These are phyloP conservation scores for Parafenestella ontariensis DNA, from an alignment of 2,329 filamentous ascomycete genomes.

Conservation along the genomic window DNA sequence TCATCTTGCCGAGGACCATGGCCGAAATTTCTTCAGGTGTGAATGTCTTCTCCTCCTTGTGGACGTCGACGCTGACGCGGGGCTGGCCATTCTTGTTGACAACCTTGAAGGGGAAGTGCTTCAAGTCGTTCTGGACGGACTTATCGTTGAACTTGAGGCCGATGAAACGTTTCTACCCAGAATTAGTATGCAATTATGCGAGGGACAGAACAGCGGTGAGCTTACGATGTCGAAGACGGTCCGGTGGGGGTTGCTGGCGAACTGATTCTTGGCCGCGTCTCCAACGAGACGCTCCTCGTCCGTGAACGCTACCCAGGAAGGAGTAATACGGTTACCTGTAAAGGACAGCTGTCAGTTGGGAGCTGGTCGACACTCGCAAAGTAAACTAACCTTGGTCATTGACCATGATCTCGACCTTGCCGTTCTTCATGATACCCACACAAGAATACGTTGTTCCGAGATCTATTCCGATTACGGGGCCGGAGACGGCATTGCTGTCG, in stretches of 20 bases:
- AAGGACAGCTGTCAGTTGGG: constrained; percentile 33
- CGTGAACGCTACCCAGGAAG: constrained; percentile 92
- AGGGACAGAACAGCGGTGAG: background rate
- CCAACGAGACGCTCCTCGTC: constrained; percentile 96
- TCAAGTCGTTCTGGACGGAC: constrained; percentile 90
- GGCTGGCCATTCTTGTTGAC: constrained; percentile 90
- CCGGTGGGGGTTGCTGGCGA: constrained; percentile 57
- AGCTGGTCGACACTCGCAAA: no score
- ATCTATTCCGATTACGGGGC: constrained; percentile 77
- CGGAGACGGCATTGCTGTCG: constrained; percentile 61
- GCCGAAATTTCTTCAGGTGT: constrained; percentile 82
- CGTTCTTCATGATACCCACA: constrained; percentile 72
- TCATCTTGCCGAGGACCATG: constrained; percentile 75
- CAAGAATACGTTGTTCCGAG: constrained; percentile 94
- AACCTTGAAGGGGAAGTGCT: constrained; percentile 99
- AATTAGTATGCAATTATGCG: constrained; percentile 27
- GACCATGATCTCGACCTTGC: constrained; percentile 53
- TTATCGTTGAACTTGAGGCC: constrained; percentile 59
- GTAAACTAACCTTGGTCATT: constrained; percentile 51
- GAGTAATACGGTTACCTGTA: constrained; percentile 52
- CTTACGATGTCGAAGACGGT: constrained; percentile 57
- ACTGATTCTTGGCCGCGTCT: constrained; percentile 71
- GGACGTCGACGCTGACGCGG: constrained; percentile 76
- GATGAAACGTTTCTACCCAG: constrained; percentile 58
- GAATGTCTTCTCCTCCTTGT: constrained; percentile 71